Conservation (phyloP, 768 basidiomycete genomes). For the Pleurotus cornucopiae region DNA sequence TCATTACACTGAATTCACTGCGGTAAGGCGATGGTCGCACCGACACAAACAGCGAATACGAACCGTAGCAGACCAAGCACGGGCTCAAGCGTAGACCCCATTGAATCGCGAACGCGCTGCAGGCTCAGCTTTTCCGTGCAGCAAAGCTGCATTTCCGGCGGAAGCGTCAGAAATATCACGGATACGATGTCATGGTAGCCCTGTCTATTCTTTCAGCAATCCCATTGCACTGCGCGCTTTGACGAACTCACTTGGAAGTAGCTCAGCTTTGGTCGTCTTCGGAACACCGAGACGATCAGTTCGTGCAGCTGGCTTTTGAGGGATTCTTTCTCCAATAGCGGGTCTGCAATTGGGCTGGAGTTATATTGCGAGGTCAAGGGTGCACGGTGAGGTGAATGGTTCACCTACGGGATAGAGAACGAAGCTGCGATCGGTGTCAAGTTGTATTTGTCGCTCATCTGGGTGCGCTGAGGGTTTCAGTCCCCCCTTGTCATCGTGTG, state of each 20-base stretch:
- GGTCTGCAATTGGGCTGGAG: conserved; percentile 9
- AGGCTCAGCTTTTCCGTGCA: conserved; percentile 73
- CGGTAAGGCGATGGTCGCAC: too few relatives aligned
- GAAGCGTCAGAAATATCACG: conserved; percentile 75
- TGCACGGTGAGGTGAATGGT: conserved; percentile 15
- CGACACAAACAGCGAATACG: conserved; percentile 1
- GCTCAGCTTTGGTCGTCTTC: conserved; percentile 63
- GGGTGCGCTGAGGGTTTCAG: conserved; percentile 34
- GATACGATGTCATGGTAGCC: conserved; percentile 83
- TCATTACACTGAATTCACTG: conserved; percentile 50
- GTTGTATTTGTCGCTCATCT: conserved; percentile 83
- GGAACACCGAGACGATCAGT: conserved; percentile 72
- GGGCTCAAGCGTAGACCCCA: conserved; percentile 82
- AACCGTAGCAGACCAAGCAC: conserved; percentile 77
- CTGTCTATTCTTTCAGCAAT: conserved; percentile 20
- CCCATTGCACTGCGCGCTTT: conserved; percentile 27
- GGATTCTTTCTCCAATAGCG: conserved; percentile 37
- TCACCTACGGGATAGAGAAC: conserved; percentile 89
- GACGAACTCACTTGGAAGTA: conserved; percentile 70
- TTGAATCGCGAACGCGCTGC: conserved; percentile 80
- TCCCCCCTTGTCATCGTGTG: too few relatives aligned
- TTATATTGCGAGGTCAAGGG: not conserved
- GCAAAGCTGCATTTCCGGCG: conserved; percentile 48
- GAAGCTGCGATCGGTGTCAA: conserved; percentile 92
- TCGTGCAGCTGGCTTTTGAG: conserved; percentile 66